Conservation (phyloP, 1,284 basidiomycete species). For the Apiotrichum montevideense region DNA sequence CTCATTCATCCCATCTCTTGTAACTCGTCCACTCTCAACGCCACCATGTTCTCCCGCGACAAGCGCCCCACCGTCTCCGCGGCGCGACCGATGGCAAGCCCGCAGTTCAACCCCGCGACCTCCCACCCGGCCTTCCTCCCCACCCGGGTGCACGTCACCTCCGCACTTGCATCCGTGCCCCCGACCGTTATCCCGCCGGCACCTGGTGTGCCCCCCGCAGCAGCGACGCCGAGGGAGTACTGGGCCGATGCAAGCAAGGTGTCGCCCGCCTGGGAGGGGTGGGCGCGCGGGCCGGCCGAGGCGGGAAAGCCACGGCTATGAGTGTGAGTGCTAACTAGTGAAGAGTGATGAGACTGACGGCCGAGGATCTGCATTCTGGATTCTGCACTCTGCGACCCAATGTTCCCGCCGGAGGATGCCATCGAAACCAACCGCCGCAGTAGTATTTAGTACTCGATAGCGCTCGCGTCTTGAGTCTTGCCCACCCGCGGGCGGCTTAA, state of each 20-base stretch:
- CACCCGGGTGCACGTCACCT: slow-evolving; percentile 11
- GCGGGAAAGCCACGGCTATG: slow-evolving; percentile 10
- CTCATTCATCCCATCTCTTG: too few species aligned
- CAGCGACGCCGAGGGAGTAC: background rate
- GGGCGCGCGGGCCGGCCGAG: slow-evolving; percentile 12
- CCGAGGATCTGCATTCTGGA: too few species aligned
- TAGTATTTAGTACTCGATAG: too few species aligned
- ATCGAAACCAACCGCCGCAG: too few species aligned
- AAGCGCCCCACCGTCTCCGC: slow-evolving; percentile 11
- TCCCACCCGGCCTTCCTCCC: slow-evolving; percentile 17
- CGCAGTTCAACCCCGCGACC: slow-evolving; percentile 6
- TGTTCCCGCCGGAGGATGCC: too few species aligned
- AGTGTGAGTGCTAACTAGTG: background rate
- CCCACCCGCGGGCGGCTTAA: too few species aligned
- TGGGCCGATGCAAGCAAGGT: slow-evolving; percentile 14
- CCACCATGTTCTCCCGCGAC: slow-evolving; percentile 15
- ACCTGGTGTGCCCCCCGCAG: background rate
- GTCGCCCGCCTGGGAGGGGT: slow-evolving; percentile 19
- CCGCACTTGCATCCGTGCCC: background rate
- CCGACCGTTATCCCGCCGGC: background rate
- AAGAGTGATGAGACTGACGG: too few species aligned
- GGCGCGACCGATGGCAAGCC: background rate
- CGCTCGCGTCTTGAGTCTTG: too few species aligned
- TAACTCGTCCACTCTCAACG: background rate
- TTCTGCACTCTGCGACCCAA: too few species aligned